phyloP scores from a whole-genome alignment of 2,329 filamentous ascomycete species.

The Hypoxylon sp. region DNA sequence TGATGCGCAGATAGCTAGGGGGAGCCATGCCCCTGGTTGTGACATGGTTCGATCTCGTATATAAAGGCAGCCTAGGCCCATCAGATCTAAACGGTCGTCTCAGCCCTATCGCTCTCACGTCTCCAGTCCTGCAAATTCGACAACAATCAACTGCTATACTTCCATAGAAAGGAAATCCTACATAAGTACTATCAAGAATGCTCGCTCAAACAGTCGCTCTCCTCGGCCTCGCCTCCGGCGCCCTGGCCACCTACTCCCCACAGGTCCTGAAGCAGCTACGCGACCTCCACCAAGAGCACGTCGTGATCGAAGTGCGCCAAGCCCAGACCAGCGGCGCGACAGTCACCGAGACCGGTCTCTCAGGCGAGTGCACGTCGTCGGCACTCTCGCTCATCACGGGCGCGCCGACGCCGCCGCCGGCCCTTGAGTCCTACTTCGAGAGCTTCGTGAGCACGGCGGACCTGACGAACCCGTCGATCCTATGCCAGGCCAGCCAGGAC shows the following conservation, averaged over 20 bases:
- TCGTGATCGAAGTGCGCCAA: conserved; percentile 38
- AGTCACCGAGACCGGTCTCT: background rate
- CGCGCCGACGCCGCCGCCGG: conserved; percentile 17
- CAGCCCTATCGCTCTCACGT: conserved; percentile 7
- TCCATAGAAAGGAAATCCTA: background rate
- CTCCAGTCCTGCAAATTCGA: background rate
- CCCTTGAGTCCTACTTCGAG: conserved; percentile 31
- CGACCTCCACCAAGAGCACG: conserved; percentile 24
- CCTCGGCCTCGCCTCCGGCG: conserved; percentile 45
- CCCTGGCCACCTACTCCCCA: conserved; percentile 39
- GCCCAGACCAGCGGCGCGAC: conserved; percentile 8
- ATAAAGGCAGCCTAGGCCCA: background rate
- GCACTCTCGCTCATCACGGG: conserved; percentile 27
- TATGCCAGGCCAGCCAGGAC: conserved; percentile 32
- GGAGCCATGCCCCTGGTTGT: background rate
- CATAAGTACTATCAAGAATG: conserved; percentile 34
- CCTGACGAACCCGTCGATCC: conserved; percentile 21
- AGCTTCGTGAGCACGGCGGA: conserved; percentile 31
- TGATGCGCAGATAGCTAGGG: background rate
- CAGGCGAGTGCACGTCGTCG: conserved; percentile 22
- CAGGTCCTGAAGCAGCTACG: conserved; percentile 35
- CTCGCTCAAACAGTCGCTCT: conserved; percentile 34
- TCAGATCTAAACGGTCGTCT: background rate
- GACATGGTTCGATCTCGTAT: conserved; percentile 1
- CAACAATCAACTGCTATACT: background rate